Percentiles rank a stretch among this genome's conserved stretches.
Evolutionary conservation across 805 yeast species (phyloP).

Genomic region (Jamesozyma rosinii): DNA sequence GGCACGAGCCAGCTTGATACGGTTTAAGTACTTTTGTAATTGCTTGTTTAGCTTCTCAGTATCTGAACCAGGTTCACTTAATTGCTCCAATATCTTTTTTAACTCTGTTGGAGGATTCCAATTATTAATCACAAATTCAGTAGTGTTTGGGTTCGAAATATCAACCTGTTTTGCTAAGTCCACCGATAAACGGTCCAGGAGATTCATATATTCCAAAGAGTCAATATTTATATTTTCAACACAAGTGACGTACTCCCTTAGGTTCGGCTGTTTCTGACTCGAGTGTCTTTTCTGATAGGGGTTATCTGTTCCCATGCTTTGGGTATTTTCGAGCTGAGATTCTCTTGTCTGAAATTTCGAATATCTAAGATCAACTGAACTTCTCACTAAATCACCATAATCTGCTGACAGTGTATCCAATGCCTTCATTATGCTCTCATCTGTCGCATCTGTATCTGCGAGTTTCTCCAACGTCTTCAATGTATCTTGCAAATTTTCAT

Average conservation of each 20-base stretch:
- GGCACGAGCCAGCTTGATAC: conserved; percentile 26
- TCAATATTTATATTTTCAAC: conserved; percentile 15
- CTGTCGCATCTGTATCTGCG: conserved; percentile 10
- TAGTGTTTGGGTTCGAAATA: conserved; percentile 13
- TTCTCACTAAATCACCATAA: conserved; percentile 8
- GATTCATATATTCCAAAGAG: conserved; percentile 19
- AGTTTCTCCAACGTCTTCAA: conserved; percentile 9
- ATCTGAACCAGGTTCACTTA: conserved; percentile 10
- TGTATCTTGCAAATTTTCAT: conserved; percentile 11
- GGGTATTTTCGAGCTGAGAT: conserved; percentile 6
- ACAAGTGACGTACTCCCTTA: conserved; percentile 14
- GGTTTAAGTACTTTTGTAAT: conserved; percentile 19
- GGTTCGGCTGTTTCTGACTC: conserved; percentile 1
- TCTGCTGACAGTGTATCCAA: conserved; percentile 11
- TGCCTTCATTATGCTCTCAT: conserved; percentile 9
- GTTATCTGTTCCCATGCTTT: conserved; percentile 4
- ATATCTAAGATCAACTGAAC: conserved; percentile 15
- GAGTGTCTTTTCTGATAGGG: not conserved
- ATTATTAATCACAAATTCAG: conserved; percentile 14
- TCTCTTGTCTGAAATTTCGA: conserved; percentile 18
- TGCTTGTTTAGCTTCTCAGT: conserved; percentile 8
- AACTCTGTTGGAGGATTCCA: conserved; percentile 21
- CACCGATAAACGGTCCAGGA: conserved; percentile 22
- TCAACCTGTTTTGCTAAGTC: conserved; percentile 23
- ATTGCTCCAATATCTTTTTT: conserved; percentile 15